Base-by-base conservation (phyloP, 352 stramenopile species). In the Globisporangium sylvaticum region DNA sequence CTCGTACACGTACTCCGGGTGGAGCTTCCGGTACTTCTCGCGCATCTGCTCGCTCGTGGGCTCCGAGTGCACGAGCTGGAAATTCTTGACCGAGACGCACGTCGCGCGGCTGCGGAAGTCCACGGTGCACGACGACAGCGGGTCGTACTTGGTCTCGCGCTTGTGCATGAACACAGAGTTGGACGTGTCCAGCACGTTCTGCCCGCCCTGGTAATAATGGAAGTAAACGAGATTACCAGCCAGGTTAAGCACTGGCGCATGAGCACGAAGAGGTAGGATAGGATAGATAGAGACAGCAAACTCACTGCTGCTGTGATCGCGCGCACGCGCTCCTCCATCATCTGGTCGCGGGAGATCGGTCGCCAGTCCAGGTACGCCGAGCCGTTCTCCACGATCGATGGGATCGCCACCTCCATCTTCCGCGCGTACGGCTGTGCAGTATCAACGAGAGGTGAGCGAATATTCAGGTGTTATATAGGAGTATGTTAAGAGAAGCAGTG, bases 11-110 rank as follows among this genome's bases (percentile, higher is more conserved):
- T 84, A 91, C 57, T 83, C 88, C 12, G 85, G 75, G 65, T 92
- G 83, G 20, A 79, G 68, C 55, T 90, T 87, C 39, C 77, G 77
- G 62, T 94, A 91, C 60, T 89, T 77, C 24, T 92, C 85, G 8
- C 74, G 78, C 72, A 91, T 84, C 59, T 82, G 64, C 34, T 90
- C 83, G 69, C 81, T 91, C 27, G 77, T 73, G 2, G 87, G 86
- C 65, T 91, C 79, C 53, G 86, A 94, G 76, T 96, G 87, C 55
- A 97, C 81, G 20, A 98, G 76, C 70, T 98, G 92, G 69, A 97
- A 97, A 71, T 98, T 98, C 67, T 97, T 97, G 27, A 97, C 88
- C 27, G 88, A 96, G 15, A 92, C 87, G 67, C 89, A 92, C 20
- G 85, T 96, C 50, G 91, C 92, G n/a, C 91, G 78, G 56, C 91